Base-by-base conservation (phyloP, 2,329 filamentous ascomycete species). In the Thelonectria olida region DNA sequence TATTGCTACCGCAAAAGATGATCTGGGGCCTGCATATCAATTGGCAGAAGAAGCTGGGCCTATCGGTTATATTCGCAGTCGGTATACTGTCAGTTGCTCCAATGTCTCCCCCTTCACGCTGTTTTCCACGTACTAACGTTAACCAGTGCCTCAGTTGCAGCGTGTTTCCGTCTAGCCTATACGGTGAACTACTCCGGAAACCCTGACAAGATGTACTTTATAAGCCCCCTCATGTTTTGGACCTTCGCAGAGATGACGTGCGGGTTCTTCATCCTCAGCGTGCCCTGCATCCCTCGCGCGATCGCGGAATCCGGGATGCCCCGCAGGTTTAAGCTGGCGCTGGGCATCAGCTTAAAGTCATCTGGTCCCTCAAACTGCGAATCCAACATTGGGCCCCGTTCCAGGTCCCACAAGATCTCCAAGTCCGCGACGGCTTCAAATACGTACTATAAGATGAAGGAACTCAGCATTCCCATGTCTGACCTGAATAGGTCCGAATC, bases 161-260 rank as follows among this genome's bases (percentile, higher is more conserved):
- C 80, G 10, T 69, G 66, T 27, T 76, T 81, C 59, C 75, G 80
- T 13, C 65, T 82, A 4, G 55, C 64, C 13, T 69, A 69, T 7
- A 79, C 75, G 1, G 60, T 78, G 17, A 66, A 68, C 19, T 77
- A 73, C 44, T 68, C 66, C 50, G 58, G 69, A 17, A 67, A 69
- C 2, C 34, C 61, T 8, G 78, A 79, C 39, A 63, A 63, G 12
- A 77, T 78, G 45, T 82, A 76, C 61, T 59, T 66, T 10, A 73
- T 82, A 36, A 77, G 75, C 0, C 74, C 77, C 1, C 66, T 82
- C 1, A 57, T 78, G 13, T 81, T 82, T 66, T 82, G 80, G 80
- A 79, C 76, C 4, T 72, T 67, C 25, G 80, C 75, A 4, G 80
- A 82, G 61, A 81, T 80, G 75, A 79, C 79, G 2, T 80, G 78